Conservation (phyloP, 345 rosid species). For the Sonneratia caseolaris region DNA sequence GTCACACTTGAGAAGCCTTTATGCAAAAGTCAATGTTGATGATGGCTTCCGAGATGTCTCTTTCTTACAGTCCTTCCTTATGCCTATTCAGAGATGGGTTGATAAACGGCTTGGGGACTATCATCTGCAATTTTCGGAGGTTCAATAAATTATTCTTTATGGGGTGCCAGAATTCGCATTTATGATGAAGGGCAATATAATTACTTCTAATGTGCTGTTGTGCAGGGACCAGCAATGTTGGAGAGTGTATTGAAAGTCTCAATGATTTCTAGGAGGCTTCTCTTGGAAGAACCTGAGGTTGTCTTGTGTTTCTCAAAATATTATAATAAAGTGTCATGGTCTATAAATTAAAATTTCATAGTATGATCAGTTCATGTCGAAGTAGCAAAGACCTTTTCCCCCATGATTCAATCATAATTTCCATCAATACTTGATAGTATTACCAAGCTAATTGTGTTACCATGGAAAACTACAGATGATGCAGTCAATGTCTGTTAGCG, state of each 20-base stretch:
- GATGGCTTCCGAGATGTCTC: slow-evolving; percentile 38
- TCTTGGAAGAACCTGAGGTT: slow-evolving; percentile 75
- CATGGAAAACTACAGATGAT: slow-evolving; percentile 35
- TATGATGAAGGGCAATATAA: not conserved
- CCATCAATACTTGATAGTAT: not conserved
- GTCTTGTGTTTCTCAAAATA: slow-evolving; percentile 21
- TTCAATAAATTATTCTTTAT: slow-evolving; percentile 19
- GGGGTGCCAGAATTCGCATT: not conserved
- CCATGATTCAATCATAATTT: not conserved
- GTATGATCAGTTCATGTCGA: not conserved
- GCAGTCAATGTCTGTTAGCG: slow-evolving; percentile 45
- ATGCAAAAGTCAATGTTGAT: slow-evolving; percentile 52
- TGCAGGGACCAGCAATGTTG: slow-evolving; percentile 56
- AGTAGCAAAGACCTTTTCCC: not conserved
- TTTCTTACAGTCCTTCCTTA: slow-evolving; percentile 77
- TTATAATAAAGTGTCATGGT: not conserved
- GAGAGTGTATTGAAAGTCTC: slow-evolving; percentile 71
- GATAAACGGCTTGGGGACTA: slow-evolving; percentile 84
- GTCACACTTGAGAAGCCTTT: slow-evolving; percentile 74
- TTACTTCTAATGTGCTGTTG: not conserved
- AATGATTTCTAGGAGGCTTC: slow-evolving; percentile 82
- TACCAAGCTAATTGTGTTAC: not conserved
- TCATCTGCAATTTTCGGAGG: slow-evolving; percentile 88
- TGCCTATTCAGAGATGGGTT: slow-evolving; percentile 84
- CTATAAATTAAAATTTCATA: not conserved